A percentile compares a stretch with the other conserved stretches of the same genome.
Conservation (phyloP, 306 rosid genomes). For the Spatholobus suberectus region DNA sequence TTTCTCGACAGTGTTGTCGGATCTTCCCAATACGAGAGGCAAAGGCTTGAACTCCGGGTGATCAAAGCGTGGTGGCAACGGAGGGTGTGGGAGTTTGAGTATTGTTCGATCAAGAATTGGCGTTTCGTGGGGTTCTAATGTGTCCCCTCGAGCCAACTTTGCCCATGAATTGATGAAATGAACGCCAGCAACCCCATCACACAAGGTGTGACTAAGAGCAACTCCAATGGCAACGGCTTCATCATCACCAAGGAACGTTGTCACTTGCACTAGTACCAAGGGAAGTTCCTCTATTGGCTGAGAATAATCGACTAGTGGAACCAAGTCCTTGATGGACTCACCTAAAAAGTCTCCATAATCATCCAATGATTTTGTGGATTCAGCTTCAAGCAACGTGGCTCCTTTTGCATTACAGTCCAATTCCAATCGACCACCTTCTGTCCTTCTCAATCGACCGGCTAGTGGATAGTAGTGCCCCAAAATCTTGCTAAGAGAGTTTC, state of each 20-base stretch:
- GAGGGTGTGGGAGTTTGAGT: neutral
- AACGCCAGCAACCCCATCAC: too few species aligned
- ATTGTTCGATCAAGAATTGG: neutral
- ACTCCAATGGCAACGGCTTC: neutral
- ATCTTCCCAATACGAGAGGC: constrained; percentile 5
- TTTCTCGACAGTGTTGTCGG: neutral
- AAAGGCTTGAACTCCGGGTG: constrained; percentile 11
- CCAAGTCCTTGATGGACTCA: neutral
- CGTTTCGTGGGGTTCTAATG: too few species aligned
- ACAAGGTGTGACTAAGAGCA: too few species aligned
- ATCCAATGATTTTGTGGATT: neutral
- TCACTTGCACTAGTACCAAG: neutral
- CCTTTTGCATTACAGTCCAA: constrained; percentile 38
- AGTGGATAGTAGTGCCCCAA: constrained; percentile 35
- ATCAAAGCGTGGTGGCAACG: neutral
- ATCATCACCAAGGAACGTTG: neutral
- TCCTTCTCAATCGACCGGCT: constrained; percentile 25
- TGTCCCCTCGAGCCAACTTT: too few species aligned
- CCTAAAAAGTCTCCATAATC: constrained; percentile 25
- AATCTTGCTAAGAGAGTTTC: constrained; percentile 12
- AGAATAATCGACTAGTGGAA: neutral
- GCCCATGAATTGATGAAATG: too few species aligned
- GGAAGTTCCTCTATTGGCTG: neutral
- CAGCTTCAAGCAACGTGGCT: neutral
- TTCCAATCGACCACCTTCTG: neutral